Conservation (phyloP, 2,329 filamentous ascomycete genomes). For the Ilyonectria sp. region DNA sequence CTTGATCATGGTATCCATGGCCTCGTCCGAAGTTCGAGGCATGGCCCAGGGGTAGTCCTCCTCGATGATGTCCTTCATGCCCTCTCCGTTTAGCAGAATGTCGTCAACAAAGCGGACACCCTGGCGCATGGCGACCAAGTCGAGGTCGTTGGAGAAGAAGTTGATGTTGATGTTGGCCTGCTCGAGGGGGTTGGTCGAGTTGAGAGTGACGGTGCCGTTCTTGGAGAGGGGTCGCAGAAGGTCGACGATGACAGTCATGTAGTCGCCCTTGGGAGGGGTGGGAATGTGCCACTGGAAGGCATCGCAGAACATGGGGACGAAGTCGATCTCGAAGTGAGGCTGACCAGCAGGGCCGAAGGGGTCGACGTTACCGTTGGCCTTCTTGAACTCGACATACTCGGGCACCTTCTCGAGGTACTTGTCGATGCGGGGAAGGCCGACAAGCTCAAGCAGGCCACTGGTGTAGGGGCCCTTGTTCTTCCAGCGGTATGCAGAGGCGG, state of each 20-base stretch:
- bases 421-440: constrained; percentile 71
- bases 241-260: constrained; percentile 70
- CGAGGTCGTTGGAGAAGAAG: constrained; percentile 69
- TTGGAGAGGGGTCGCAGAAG: constrained; percentile 58
- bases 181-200: constrained; percentile 69
- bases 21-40: constrained; percentile 68
- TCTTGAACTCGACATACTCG: constrained; percentile 61
- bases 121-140: constrained; percentile 70
- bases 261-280: constrained; percentile 59
- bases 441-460: constrained; percentile 63
- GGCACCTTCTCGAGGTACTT: constrained; percentile 62
- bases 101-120: constrained; percentile 71
- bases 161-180: constrained; percentile 73
- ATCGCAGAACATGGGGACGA: constrained; percentile 70
- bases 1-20: constrained; percentile 69
- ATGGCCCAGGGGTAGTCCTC: constrained; percentile 73
- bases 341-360: constrained; percentile 71
- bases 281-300: constrained; percentile 66
- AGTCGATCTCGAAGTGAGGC: constrained; percentile 75
- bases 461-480: constrained; percentile 57
- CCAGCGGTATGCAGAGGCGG: constrained; percentile 51
- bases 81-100: constrained; percentile 68
- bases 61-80: constrained; percentile 68
- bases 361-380: constrained; percentile 61
- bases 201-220: constrained; percentile 69